Conservation (phyloP, 371 early-diverging fungal species). For the Circinella umbellata region DNA sequence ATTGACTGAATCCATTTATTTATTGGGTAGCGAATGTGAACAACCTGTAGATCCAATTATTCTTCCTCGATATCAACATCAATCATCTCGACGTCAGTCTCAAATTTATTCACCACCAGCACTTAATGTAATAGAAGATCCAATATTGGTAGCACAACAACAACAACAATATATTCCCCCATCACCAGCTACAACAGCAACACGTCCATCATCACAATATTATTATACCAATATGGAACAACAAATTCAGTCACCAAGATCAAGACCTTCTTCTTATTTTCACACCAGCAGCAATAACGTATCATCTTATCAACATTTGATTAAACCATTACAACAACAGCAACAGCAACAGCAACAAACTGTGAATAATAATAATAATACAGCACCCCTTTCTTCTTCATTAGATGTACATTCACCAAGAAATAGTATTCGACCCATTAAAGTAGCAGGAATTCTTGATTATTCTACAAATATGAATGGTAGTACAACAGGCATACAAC, state of each 20-base stretch:
- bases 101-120: neutral
- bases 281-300: neutral
- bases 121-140: too few relatives aligned
- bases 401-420: neutral
- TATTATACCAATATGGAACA: neutral
- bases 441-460: conserved; percentile 8
- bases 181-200: neutral
- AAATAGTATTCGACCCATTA: neutral
- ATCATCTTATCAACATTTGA: neutral
- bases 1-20: conserved; percentile 17
- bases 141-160: neutral
- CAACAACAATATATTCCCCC: neutral
- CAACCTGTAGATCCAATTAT: neutral
- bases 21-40: conserved; percentile 13
- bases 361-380: neutral
- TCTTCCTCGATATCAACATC: neutral
- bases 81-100: neutral
- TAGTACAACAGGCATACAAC: neutral
- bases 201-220: neutral
- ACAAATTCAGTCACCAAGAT: neutral
- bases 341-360: neutral
- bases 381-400: neutral
- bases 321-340: conserved; percentile 2
- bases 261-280: conserved; percentile 2
- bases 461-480: neutral